Percentiles rank a stretch among this genome's conserved stretches.
These are phyloP conservation scores for Carpinus viminea DNA, from an alignment of 306 rosid species.

Conservation along the genomic window DNA sequence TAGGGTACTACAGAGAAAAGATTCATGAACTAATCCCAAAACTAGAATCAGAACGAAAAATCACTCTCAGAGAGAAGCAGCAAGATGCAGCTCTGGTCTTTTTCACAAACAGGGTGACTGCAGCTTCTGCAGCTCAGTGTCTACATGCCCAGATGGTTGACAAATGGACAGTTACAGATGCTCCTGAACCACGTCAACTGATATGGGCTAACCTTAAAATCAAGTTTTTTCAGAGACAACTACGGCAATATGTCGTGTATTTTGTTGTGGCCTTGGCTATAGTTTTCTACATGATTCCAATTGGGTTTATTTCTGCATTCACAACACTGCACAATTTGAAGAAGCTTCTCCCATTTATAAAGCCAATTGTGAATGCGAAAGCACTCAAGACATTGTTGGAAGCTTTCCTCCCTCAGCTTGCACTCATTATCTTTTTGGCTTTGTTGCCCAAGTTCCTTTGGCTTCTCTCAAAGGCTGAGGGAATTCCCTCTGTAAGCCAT, in stretches of 20 bases:
- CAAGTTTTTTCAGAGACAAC: conserved; percentile 54
- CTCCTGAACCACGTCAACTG: conserved; percentile 78
- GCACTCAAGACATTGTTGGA: conserved; percentile 66
- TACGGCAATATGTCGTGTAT: conserved; percentile 69
- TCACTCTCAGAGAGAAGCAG: conserved; percentile 85
- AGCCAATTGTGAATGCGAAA: conserved; percentile 39
- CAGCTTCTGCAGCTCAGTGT: conserved; percentile 90
- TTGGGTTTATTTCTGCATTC: conserved; percentile 62
- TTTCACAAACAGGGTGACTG: conserved; percentile 63
- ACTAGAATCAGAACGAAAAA: conserved; percentile 79
- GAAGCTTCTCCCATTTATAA: conserved; percentile 77
- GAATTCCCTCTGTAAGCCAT: conserved; percentile 78
- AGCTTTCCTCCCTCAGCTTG: conserved; percentile 94
- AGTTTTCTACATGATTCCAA: conserved; percentile 81
- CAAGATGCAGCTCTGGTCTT: conserved; percentile 70
- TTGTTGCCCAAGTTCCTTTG: conserved; percentile 76
- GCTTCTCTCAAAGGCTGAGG: conserved; percentile 76
- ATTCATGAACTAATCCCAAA: conserved; percentile 53
- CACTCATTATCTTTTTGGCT: conserved; percentile 74
- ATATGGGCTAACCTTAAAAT: conserved; percentile 80
- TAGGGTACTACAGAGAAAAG: conserved; percentile 63
- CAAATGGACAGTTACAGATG: conserved; percentile 64
- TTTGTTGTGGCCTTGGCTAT: conserved; percentile 62
- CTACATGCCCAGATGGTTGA: conserved; percentile 76
- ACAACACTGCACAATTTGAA: conserved; percentile 68